Conservation (phyloP, 202 grass and related monocot genomes). For the Brachypodium distachyon region DNA sequence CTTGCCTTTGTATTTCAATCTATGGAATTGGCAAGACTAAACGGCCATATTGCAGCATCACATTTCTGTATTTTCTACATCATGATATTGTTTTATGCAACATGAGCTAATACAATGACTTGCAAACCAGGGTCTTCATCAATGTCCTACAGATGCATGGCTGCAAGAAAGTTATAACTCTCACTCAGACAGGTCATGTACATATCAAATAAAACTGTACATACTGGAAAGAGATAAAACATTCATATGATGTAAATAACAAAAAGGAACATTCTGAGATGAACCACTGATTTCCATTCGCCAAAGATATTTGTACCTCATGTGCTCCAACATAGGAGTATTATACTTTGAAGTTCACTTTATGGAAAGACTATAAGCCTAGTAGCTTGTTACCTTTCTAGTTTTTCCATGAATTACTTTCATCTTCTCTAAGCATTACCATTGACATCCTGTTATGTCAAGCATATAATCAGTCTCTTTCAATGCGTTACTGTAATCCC, state of each 20-base stretch:
- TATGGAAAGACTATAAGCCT: not conserved
- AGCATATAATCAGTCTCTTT: not conserved
- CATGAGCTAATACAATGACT: not conserved
- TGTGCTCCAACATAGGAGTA: not conserved
- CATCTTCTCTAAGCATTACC: not conserved
- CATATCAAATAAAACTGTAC: not conserved
- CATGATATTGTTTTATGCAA: not conserved
- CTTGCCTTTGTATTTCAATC: slow-evolving; percentile 15
- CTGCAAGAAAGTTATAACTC: not conserved
- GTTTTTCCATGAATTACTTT: not conserved
- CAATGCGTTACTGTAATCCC: not conserved
- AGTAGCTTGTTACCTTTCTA: not conserved
- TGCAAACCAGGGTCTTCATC: not conserved
- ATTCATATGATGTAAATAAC: slow-evolving; percentile 10
- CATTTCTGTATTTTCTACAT: not conserved
- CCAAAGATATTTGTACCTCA: not conserved
- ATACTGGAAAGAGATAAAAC: not conserved
- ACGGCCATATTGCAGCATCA: not conserved
- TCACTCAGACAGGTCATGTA: slow-evolving; percentile 11
- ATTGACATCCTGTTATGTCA: not conserved
- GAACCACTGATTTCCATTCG: not conserved
- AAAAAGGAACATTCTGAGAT: not conserved
- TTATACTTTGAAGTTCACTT: not conserved
- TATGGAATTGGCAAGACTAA: not conserved
- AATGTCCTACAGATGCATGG: not conserved